Evolutionary conservation across 2,329 filamentous ascomycete genomes (phyloP), one percentile per base, ranked within the genome.

Genomic region (Leptographium galeiforme): DNA sequence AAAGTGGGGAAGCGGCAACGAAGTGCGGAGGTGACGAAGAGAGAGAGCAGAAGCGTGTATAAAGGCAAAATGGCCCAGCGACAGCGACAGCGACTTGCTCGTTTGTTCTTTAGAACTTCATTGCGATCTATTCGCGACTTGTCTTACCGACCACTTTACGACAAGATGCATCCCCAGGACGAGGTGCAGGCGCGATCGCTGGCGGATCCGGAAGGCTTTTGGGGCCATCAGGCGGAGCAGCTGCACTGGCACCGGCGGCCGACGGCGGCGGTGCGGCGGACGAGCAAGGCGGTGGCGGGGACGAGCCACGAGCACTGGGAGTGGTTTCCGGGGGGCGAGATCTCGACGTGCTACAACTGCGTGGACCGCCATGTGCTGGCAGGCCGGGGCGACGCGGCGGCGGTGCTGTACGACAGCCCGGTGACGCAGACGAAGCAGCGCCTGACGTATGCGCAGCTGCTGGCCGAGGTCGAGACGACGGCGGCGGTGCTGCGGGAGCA

Each of bases 281-380:
- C 73, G 19, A 79, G 75, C 48, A 90, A 87, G 67, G 79, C 72
- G 8, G 72, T 93, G 19, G 44, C 39, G 34, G 2, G 19, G 32
- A 48, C 38, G 45, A 50, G 16, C 16, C 83, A 95, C 64, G 76
- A 81, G 44, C 82, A 85, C 63, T 96, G 90, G 89, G 79, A 81
- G 57, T 97, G 91, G 91, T 96, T 95, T 61, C 80, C 87, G 0
- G 87, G 82, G 57, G 91, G 90, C 57, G 82, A 93, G 70, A 87
- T 97, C 60, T 93, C 86, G 41, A 95, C 89, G 0, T 89, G 86
- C 60, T 95, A 89, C 72, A 97, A 96, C 66, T 94, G 89, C 64
- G 72, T 96, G 14, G 89, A 95, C 67, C 77, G 90, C 14, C 90
- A 96, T 68, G 89, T 96, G n/a, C 70, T 78, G 39, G 80, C 79